phyloP scores from a whole-genome alignment of 805 yeast species.

The Ogataea allantospora region DNA sequence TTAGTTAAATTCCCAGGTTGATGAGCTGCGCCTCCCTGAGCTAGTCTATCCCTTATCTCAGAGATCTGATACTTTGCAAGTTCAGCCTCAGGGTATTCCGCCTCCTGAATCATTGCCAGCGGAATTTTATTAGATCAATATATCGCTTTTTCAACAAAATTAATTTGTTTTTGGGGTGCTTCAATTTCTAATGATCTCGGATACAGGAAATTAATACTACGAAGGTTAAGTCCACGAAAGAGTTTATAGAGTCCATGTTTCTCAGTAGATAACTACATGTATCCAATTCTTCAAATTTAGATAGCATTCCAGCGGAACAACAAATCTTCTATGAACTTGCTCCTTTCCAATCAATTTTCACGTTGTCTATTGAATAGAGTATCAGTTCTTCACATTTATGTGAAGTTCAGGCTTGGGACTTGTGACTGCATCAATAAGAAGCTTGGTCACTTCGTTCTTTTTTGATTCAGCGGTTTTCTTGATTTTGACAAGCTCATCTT shows the following conservation, averaged over 20 bases:
- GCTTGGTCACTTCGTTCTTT: conserved; percentile 64
- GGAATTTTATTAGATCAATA: too few species aligned
- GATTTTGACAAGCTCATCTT: conserved; percentile 66
- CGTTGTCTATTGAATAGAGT: too few species aligned
- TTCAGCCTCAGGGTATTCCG: conserved; percentile 32
- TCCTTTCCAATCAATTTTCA: too few species aligned
- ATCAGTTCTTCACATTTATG: conserved; percentile 43
- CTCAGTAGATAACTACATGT: too few species aligned
- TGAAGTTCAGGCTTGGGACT: conserved; percentile 82
- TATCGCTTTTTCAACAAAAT: too few species aligned
- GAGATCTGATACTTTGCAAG: conserved; percentile 23
- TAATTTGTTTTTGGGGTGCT: background rate
- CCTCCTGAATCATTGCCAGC: conserved; percentile 29
- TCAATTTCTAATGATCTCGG: too few species aligned
- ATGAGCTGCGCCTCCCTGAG: conserved; percentile 1
- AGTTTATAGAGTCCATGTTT: too few species aligned
- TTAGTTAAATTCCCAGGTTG: conserved; percentile 9
- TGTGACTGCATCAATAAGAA: conserved; percentile 76
- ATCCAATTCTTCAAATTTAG: too few species aligned
- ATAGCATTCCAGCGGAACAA: too few species aligned
- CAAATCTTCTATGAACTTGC: background rate
- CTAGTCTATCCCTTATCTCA: background rate
- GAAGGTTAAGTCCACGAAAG: too few species aligned
- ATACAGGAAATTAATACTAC: too few species aligned
- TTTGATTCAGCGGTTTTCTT: conserved; percentile 61